These are phyloP conservation scores for Candida krabiensis DNA, from an alignment of 805 yeast species.

Conservation along the genomic window DNA sequence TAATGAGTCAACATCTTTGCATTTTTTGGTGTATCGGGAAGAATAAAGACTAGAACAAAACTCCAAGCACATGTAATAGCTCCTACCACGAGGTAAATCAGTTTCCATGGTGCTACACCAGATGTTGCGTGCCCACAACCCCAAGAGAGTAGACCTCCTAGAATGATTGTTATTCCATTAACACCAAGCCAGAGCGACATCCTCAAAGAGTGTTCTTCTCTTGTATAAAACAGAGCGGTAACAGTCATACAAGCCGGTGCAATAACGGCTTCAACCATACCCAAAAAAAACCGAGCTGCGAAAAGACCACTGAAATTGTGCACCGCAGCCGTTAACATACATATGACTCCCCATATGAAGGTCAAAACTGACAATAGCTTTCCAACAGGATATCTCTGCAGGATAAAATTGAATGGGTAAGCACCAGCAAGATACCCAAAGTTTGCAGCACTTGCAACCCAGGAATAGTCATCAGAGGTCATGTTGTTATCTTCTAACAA, in stretches of 20 bases:
- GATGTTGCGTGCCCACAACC: constrained; percentile 42
- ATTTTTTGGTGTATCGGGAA: constrained; percentile 30
- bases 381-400: constrained; percentile 51
- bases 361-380: constrained; percentile 37
- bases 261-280: constrained; percentile 36
- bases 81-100: constrained; percentile 27
- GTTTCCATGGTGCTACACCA: constrained; percentile 18
- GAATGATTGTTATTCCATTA: constrained; percentile 44
- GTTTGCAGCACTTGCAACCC: constrained; percentile 38
- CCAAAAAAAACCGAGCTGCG: constrained; percentile 35
- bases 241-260: constrained; percentile 33
- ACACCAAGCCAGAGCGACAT: constrained; percentile 42
- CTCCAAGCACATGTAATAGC: constrained; percentile 40
- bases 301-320: constrained; percentile 35
- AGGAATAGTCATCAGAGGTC: constrained; percentile 38
- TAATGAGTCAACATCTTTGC: constrained; percentile 28
- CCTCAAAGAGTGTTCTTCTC: constrained; percentile 34
- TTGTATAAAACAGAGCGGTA: constrained; percentile 31
- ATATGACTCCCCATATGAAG: constrained; percentile 46
- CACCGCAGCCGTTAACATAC: constrained; percentile 49
- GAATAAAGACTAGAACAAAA: constrained; percentile 21
- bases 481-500: constrained; percentile 36
- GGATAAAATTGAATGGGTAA: constrained; percentile 41
- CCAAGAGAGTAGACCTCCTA: constrained; percentile 53
- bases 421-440: constrained; percentile 48